Evolutionary conservation across 129 eudicot genomes (phyloP).

Genomic region (Gnaphalium uliginosum): DNA sequence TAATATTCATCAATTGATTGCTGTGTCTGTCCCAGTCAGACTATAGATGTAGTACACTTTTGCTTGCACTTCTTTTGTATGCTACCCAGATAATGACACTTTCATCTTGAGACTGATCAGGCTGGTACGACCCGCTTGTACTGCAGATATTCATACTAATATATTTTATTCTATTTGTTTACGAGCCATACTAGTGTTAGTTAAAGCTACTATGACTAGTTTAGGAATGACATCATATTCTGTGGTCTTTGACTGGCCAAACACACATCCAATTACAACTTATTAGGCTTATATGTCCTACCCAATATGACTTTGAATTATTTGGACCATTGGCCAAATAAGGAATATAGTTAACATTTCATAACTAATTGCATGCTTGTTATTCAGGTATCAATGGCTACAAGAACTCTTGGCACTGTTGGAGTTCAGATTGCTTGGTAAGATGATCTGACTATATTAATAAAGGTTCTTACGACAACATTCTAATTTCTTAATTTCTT

Average conservation of each 20-base stretch:
- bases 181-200: neutral
- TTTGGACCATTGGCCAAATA: constrained; percentile 1
- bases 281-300: constrained; percentile 10
- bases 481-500: neutral
- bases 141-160: constrained; percentile 1
- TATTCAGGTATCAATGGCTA: constrained; percentile 94
- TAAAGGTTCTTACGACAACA: constrained; percentile 12
- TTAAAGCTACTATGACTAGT: constrained; percentile 9
- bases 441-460: constrained; percentile 26
- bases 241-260: neutral
- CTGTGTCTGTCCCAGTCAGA: neutral
- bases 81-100: neutral
- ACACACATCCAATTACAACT: constrained; percentile 5
- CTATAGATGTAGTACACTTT: neutral
- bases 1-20: constrained; percentile 12
- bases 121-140: constrained; percentile 3
- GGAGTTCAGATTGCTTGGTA: constrained; percentile 96
- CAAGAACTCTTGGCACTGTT: constrained; percentile 84
- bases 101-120: constrained; percentile 10
- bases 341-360: constrained; percentile 3
- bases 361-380: constrained; percentile 22
- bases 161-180: neutral
- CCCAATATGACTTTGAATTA: constrained; percentile 3
- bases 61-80: neutral
- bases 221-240: neutral